These are phyloP conservation scores for Ascocoryne sarcoides DNA, from an alignment of 2,329 filamentous ascomycete genomes.

Conservation along the genomic window DNA sequence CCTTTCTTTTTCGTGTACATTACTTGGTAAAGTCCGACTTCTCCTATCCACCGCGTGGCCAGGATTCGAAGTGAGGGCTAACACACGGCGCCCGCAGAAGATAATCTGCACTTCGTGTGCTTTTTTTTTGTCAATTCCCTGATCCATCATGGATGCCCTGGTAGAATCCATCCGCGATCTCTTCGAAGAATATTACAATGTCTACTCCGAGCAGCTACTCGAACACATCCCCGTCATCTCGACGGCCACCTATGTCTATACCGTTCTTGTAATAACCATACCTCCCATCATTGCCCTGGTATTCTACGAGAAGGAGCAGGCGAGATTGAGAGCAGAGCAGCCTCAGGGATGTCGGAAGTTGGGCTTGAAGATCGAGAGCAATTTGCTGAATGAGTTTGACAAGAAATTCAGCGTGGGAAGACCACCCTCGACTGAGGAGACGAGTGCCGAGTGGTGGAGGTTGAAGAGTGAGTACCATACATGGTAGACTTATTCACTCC, in stretches of 20 bases:
- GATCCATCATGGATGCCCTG: slow-evolving; percentile 17
- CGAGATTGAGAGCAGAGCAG: slow-evolving; percentile 25
- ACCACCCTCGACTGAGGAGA: slow-evolving; percentile 26
- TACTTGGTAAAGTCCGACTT: slow-evolving; percentile 15
- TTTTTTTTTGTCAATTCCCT: background rate
- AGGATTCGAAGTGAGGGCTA: too few species aligned
- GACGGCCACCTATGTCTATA: slow-evolving; percentile 24
- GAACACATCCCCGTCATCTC: slow-evolving; percentile 23
- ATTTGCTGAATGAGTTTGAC: slow-evolving; percentile 48
- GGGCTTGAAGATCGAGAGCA: slow-evolving; percentile 39
- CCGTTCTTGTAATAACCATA: slow-evolving; percentile 25
- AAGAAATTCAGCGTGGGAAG: slow-evolving; percentile 36
- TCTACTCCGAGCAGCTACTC: slow-evolving; percentile 23
- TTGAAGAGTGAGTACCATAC: slow-evolving; percentile 55
- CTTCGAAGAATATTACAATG: slow-evolving; percentile 21
- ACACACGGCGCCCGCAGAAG: too few species aligned
- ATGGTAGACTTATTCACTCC: background rate
- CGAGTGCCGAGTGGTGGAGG: slow-evolving; percentile 32
- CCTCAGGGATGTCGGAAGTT: slow-evolving; percentile 44
- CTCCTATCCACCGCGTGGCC: background rate
- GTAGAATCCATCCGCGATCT: slow-evolving; percentile 21
- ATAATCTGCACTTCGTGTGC: slow-evolving; percentile 42
- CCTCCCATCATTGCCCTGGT: slow-evolving; percentile 26
- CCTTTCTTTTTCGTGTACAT: slow-evolving; percentile 21
- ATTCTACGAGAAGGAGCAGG: slow-evolving; percentile 27